phyloP scores from a whole-genome alignment of 345 rosid species.

The Balakata baccata region DNA sequence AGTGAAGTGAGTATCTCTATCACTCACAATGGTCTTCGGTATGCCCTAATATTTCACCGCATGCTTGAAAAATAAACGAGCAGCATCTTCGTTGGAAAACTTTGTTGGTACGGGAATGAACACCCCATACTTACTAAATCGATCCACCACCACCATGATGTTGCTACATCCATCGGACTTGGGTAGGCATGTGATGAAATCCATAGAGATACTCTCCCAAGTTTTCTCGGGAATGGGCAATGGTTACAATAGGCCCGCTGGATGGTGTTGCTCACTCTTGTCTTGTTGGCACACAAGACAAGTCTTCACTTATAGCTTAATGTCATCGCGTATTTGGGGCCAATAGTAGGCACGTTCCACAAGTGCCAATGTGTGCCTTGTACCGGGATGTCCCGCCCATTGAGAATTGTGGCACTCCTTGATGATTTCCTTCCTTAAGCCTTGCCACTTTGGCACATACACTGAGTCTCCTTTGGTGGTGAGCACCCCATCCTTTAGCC shows the following conservation, averaged over 20 bases:
- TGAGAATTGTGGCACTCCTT: neutral
- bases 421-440: neutral
- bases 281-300: constrained; percentile 4
- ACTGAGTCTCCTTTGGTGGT: neutral
- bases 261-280: neutral
- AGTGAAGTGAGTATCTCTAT: too few species aligned
- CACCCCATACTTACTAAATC: neutral
- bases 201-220: neutral
- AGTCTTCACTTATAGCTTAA: neutral
- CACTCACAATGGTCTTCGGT: too few species aligned
- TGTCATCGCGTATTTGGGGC: neutral
- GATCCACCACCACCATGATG: neutral
- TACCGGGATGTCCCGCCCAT: neutral
- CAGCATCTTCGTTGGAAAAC: neutral
- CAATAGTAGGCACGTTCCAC: neutral
- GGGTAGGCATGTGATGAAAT: neutral
- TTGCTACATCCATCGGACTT: neutral
- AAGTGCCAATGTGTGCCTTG: neutral
- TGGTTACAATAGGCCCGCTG: accelerated
- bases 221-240: neutral
- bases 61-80: neutral
- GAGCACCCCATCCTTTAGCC: neutral
- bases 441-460: neutral
- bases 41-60: neutral
- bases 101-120: neutral